A percentile compares a stretch with the other conserved stretches of the same genome.
Conservation (phyloP, 495 filamentous ascomycete genomes). For the Glonium stellatum region DNA sequence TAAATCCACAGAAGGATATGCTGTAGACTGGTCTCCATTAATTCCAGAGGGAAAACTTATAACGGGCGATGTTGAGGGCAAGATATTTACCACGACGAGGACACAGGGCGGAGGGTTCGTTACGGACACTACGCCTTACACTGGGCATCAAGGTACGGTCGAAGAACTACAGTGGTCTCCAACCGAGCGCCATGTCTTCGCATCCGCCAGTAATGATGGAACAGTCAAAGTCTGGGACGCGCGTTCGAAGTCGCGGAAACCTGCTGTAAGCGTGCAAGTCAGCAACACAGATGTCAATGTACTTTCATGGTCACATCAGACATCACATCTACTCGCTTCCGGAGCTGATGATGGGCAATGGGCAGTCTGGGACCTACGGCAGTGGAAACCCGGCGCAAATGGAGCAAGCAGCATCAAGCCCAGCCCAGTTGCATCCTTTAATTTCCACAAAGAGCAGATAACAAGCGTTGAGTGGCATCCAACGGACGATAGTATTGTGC, state of each 20-base stretch:
- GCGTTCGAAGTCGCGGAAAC: constrained; percentile 75
- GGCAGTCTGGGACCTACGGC: constrained; percentile 92
- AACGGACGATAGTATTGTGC: constrained; percentile 87
- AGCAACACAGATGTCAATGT: constrained; percentile 88
- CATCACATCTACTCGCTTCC: constrained; percentile 80
- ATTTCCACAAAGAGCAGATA: constrained; percentile 92
- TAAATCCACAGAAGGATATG: constrained; percentile 80
- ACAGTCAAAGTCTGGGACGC: constrained; percentile 94
- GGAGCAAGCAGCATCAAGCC: constrained; percentile 43
- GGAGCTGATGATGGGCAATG: constrained; percentile 91
- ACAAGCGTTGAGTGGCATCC: constrained; percentile 98
- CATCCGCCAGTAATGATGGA: constrained; percentile 86
- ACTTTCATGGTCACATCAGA: constrained; percentile 84
- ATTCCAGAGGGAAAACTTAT: constrained; percentile 72
- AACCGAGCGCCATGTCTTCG: constrained; percentile 83
- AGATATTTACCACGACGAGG: constrained; percentile 79
- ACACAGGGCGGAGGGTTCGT: constrained; percentile 83
- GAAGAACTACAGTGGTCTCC: constrained; percentile 97
- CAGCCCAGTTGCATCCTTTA: constrained; percentile 76
- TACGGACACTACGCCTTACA: constrained; percentile 71
- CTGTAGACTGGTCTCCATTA: constrained; percentile 84
- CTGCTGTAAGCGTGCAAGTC: constrained; percentile 77
- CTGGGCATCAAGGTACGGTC: constrained; percentile 73
- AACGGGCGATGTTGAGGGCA: constrained; percentile 83
- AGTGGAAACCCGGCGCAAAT: constrained; percentile 69